Evolutionary conservation across 1,284 basidiomycete genomes (phyloP).

Genomic region (Fomes fomentarius): DNA sequence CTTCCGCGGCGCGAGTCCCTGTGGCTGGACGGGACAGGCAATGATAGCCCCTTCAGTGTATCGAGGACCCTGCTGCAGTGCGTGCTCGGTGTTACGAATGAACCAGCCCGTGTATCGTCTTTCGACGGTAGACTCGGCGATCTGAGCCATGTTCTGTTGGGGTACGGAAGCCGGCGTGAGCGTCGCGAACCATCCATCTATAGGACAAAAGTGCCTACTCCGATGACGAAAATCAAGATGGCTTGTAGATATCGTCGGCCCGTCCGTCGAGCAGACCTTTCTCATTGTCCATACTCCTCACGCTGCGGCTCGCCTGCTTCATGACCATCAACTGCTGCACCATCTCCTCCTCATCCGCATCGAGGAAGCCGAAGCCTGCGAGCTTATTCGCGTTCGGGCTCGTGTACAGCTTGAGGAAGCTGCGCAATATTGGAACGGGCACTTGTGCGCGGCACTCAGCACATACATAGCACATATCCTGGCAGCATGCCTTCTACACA

Average conservation of each 20-base stretch:
- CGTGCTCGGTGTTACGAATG: conserved; percentile 91
- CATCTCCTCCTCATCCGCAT: conserved; percentile 91
- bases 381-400: conserved; percentile 92
- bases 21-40: conserved; percentile 43
- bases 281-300: conserved; percentile 57
- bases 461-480: too few relatives aligned
- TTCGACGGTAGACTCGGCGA: conserved; percentile 92
- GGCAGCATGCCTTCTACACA: too few relatives aligned
- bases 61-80: conserved; percentile 86
- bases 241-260: conserved; percentile 87
- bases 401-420: conserved; percentile 95
- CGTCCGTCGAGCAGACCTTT: conserved; percentile 81
- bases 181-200: too few relatives aligned
- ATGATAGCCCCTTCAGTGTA: conserved; percentile 71
- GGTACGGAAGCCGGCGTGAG: neutral
- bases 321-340: conserved; percentile 97
- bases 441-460: conserved; percentile 78
- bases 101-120: conserved; percentile 96
- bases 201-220: conserved; percentile 63
- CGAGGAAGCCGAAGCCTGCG: conserved; percentile 88
- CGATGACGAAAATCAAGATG: conserved; percentile 96
- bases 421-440: conserved; percentile 86
- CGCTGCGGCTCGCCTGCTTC: conserved; percentile 84
- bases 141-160: conserved; percentile 89
- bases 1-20: conserved; percentile 8